phyloP scores from a whole-genome alignment of 2,329 filamentous ascomycete species.

The Ophiostoma perfectum region DNA sequence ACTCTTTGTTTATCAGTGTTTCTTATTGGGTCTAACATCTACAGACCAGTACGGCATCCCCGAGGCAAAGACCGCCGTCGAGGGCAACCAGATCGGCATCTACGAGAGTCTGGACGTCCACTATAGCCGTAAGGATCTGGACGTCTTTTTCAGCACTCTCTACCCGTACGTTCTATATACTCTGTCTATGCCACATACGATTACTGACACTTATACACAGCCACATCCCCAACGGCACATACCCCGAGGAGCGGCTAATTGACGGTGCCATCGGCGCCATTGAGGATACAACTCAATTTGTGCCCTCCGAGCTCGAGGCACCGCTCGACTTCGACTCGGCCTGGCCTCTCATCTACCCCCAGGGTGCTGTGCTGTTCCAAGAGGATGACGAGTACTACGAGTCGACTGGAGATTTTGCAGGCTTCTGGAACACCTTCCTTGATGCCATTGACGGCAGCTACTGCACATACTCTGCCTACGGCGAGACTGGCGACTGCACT shows the following conservation, averaged over 20 bases:
- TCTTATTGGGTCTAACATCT: not conserved
- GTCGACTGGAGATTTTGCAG: conserved; percentile 17
- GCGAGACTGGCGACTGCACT: conserved; percentile 39
- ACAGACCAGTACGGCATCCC: conserved; percentile 28
- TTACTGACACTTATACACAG: not conserved
- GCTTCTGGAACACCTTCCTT: conserved; percentile 35
- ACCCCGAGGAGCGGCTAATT: conserved; percentile 24
- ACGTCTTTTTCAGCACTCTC: conserved; percentile 25
- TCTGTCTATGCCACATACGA: not conserved
- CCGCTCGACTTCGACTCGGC: conserved; percentile 45
- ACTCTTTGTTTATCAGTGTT: not conserved
- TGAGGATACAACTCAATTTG: conserved; percentile 30
- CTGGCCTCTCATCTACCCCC: conserved; percentile 47
- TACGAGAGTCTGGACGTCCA: conserved; percentile 27
- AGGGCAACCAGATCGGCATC: conserved; percentile 27
- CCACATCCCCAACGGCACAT: conserved; percentile 26
- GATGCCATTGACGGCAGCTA: conserved; percentile 47
- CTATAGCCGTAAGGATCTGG: conserved; percentile 27
- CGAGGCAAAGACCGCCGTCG: conserved; percentile 14
- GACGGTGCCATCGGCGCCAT: conserved; percentile 20
- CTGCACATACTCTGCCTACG: conserved; percentile 43
- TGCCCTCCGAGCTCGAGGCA: conserved; percentile 31
- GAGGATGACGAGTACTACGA: conserved; percentile 31
- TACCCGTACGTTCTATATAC: conserved; percentile 25
- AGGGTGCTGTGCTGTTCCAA: conserved; percentile 36